These are phyloP conservation scores for Rehmannia glutinosa DNA, from an alignment of 257 asterid genomes.

Conservation along the genomic window DNA sequence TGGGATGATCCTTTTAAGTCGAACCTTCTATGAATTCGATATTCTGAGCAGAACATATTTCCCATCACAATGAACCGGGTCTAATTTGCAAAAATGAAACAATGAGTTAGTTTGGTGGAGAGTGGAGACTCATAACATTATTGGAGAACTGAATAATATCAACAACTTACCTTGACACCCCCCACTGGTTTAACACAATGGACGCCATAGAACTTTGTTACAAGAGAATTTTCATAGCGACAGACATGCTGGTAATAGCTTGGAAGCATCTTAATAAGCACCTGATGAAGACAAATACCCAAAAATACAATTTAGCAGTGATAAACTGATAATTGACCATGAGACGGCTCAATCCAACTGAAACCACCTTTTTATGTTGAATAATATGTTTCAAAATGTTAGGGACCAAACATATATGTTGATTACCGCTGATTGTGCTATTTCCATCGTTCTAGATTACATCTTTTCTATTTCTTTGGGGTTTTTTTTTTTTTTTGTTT, in stretches of 20 bases:
- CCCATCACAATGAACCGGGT: constrained; percentile 91
- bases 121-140: background rate
- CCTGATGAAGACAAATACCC: constrained; percentile 43
- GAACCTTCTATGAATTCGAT: constrained; percentile 70
- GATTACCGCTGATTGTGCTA: background rate
- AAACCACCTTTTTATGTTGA: background rate
- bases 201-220: constrained; percentile 89
- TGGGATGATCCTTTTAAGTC: constrained; percentile 84
- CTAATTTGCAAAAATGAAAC: constrained; percentile 28
- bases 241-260: constrained; percentile 75
- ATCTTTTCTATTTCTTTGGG: background rate
- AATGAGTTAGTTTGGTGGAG: constrained; percentile 11
- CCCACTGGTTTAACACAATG: constrained; percentile 98
- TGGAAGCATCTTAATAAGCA: constrained; percentile 92
- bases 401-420: background rate
- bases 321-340: background rate
- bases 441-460: constrained; percentile 1
- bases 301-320: constrained; percentile 12
- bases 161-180: constrained; percentile 68
- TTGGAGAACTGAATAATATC: background rate
- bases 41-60: constrained; percentile 79
- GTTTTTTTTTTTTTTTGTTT: background rate
- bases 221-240: constrained; percentile 81
- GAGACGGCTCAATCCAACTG: background rate
- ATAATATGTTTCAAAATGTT: background rate